A percentile compares a stretch with the other conserved stretches of the same genome.
Evolutionary conservation across 2,329 filamentous ascomycete species (phyloP).

Genomic region (Botrytis squamosa): DNA sequence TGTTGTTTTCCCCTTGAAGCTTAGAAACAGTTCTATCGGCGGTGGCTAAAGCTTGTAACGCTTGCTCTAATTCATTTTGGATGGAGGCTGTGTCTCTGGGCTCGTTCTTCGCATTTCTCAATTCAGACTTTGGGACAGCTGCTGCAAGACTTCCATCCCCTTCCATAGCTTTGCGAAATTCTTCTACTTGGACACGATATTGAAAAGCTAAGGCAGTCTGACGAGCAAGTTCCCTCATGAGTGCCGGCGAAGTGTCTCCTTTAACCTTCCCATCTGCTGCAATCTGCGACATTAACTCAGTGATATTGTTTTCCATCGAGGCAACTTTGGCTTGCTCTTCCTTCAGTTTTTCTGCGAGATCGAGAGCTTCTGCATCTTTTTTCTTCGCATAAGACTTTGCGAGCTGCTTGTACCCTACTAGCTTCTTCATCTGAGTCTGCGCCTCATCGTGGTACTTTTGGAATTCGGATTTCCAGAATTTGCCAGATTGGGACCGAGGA

Average conservation of each 20-base stretch:
- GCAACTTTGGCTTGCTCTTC: slow-evolving; percentile 66
- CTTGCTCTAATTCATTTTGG: slow-evolving; percentile 51
- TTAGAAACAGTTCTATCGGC: slow-evolving; percentile 42
- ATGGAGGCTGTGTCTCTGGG: slow-evolving; percentile 52
- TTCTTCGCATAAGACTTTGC: slow-evolving; percentile 76
- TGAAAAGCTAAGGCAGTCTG: slow-evolving; percentile 58
- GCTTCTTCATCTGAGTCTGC: slow-evolving; percentile 70
- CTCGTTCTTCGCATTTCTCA: slow-evolving; percentile 53
- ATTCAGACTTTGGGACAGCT: slow-evolving; percentile 51
- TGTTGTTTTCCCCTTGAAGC: slow-evolving; percentile 37
- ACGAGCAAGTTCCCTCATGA: slow-evolving; percentile 54
- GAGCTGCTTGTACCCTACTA: slow-evolving; percentile 76
- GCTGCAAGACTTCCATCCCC: slow-evolving; percentile 38
- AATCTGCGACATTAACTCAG: slow-evolving; percentile 60
- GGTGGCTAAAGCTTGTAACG: slow-evolving; percentile 51
- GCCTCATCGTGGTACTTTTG: slow-evolving; percentile 71
- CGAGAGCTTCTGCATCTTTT: slow-evolving; percentile 70
- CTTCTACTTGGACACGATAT: slow-evolving; percentile 59
- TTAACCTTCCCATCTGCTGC: slow-evolving; percentile 39
- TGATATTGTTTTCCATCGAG: slow-evolving; percentile 61
- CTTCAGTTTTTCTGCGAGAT: slow-evolving; percentile 63
- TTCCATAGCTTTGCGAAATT: slow-evolving; percentile 55
- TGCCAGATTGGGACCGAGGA: slow-evolving; percentile 71
- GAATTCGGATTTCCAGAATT: slow-evolving; percentile 79
- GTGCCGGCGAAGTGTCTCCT: slow-evolving; percentile 47